Base-by-base conservation (phyloP, 2,329 filamentous ascomycete genomes). In the Delphinella strobiligena region DNA sequence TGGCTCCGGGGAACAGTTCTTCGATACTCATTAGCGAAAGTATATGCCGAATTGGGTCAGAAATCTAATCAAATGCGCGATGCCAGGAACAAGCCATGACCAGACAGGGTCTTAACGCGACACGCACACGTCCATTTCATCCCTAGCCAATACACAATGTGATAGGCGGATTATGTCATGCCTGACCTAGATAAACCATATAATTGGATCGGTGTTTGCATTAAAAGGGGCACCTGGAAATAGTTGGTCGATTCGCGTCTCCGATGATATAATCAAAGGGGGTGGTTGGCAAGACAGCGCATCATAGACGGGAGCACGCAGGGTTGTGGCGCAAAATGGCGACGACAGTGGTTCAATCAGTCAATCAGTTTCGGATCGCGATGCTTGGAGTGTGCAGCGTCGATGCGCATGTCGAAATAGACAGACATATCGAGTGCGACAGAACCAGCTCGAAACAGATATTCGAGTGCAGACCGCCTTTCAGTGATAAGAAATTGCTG, bases 11-110 rank as follows among this genome's bases (percentile, higher is more conserved):
- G 39, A 41, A 36, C 39, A 19, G 19, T 16, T 9, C 19, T 18
- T 18, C 7, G 33, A 35, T 18, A 35, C 33, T 35, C n/a, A n/a
- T 19, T 35, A 35, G 33, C 15, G 33, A 5, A 12, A 32, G 15
- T 12, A 14, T 12, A 41, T 27, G 19, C 30, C 34, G 39, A 16
- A 22, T 36, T 41, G 33, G 35, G 22, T 31, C 29, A 31, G 34
- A 15, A 35, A 41, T 37, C n/a, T n/a, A 31, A 36, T 31, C 18
- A 37, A 30, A 41, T 41, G 40, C 34, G 31, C 36, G 32, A 39
- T 39, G 32, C 41, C 41, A 43, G 41, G 41, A 43, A 43, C 41
- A 43, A 43, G 41, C 35, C 38, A 36, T 37, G 34, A 37, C 19
- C 14, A 16, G 22, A 12, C 12, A 27, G 14, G 11, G 33, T 40